Base-by-base conservation (phyloP, 768 basidiomycete genomes). In the Termitomyces sp. region DNA sequence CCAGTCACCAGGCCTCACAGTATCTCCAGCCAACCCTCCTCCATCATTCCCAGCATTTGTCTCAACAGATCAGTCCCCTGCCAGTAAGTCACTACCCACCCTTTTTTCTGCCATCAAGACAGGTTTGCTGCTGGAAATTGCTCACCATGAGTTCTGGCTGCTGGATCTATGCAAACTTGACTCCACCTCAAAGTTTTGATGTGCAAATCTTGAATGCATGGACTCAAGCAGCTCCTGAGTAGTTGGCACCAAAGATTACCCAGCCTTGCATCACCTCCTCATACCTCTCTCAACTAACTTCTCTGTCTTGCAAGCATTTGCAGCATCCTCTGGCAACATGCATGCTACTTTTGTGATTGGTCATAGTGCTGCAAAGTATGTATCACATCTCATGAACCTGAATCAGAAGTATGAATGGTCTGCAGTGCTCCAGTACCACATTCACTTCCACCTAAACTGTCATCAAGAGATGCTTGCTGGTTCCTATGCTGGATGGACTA, bases 121-220 rank as follows among this genome's bases (percentile, higher is more conserved):
- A 23, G 30, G 56, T 32, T 11, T 46, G 43, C 56, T 57, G 3
- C 56, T 57, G 55, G 55, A 57, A 6, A 57, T 57, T 41, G 48
- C 55, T 6, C 6, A 42, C 17, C 55, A 57, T 40, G 32, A 57
- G 17, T 57, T 57, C 28, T n/a, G 12, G 3, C 49, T 35, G 2
- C 8, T 55, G 28, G 37, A 55, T 25, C 23, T 49, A 6, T 55
- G 44, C 54, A 55, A 48, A 23, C 35, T 55, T 34, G 54, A 55
- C 34, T 25, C 44, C 16, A 7, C 41, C 7, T 42, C 41, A 23
- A 42, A 42, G 5, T 42, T 42, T 42, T 10, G n/a, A 7, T 14
- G 16, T 23, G 21, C 41, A 5, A 9, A 34, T 34, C 16, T 7
- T 7, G 16, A 42, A 17, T 17, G 16, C 16, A 17, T 5, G n/a